A percentile compares a stretch with the other conserved stretches of the same genome.
Conservation (phyloP, 495 filamentous ascomycete species). For the Penicillium alfredii region DNA sequence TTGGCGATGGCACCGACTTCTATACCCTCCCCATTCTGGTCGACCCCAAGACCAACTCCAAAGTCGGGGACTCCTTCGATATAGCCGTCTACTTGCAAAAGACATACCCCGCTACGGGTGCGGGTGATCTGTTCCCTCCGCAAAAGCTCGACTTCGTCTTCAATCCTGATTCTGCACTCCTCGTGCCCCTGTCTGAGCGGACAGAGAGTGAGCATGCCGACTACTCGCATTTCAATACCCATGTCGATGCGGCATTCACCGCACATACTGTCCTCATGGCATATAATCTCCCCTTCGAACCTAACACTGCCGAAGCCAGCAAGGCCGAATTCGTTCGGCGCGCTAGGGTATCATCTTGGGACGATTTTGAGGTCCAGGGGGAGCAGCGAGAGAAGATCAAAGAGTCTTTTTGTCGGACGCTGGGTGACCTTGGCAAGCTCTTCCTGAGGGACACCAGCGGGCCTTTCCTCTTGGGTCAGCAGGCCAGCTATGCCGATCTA, state of each 20-base stretch:
- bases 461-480: conserved; percentile 45
- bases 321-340: conserved; percentile 44
- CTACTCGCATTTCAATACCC: conserved; percentile 39
- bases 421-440: conserved; percentile 41
- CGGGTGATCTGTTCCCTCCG: conserved; percentile 35
- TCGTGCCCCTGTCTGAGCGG: conserved; percentile 27
- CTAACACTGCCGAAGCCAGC: conserved; percentile 29
- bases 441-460: conserved; percentile 36
- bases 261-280: conserved; percentile 28
- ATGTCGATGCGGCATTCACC: conserved; percentile 48
- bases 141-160: conserved; percentile 27
- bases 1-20: conserved; percentile 52
- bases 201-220: conserved; percentile 10
- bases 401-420: conserved; percentile 28
- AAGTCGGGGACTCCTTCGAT: conserved; percentile 58
- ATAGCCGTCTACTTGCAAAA: conserved; percentile 53
- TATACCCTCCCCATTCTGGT: conserved; percentile 54
- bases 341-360: conserved; percentile 38
- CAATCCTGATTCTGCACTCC: conserved; percentile 1
- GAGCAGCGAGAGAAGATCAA: conserved; percentile 37
- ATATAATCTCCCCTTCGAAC: conserved; percentile 39
- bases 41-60: conserved; percentile 35
- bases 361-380: conserved; percentile 36
- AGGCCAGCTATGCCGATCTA: conserved; percentile 53
- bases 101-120: conserved; percentile 37